Base-by-base conservation (phyloP, 2,329 filamentous ascomycete species). In the Ceratocystiopsis sp. region DNA sequence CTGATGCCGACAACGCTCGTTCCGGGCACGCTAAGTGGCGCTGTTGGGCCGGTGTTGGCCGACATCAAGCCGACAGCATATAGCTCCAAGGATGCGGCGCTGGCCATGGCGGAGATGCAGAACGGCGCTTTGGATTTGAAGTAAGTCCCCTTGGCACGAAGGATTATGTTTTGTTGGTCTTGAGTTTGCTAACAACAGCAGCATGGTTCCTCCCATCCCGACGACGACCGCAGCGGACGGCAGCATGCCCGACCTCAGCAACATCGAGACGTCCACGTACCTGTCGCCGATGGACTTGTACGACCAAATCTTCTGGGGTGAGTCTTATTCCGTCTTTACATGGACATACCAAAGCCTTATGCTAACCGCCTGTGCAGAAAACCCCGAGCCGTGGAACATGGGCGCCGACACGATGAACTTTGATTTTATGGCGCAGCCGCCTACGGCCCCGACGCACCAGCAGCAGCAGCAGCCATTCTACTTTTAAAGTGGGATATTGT, bases 261-360 rank as follows among this genome's bases (percentile, higher is more conserved):
- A 62, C 34, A 59, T 72, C 12, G 75, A 78, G 46, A 70, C 71
- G 15, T 63, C 68, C 3, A 62, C 72, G 33, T 71, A 74, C 50
- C 73, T 79, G 65, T 75, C 75, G 35, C 75, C 75, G 1, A 75
- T 80, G 73, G 75, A 80, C 47, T 59, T 80, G 1, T 80, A 78
- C 53, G 74, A 79, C 52, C 77, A 73, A 4, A 80, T 80, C 38
- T 79, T 78, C 61, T 78, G 73, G 67, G 75, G 74, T 29, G 25
- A 6, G 25, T 78, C 59, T 56, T 71, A 37, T 19, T n/a, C 12
- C 17, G 14, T 8, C n/a, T n/a, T 21, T 4, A 29, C 25, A 29
- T 29, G 25, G 19, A 29, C 7, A 7, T 8, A 8, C 7, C 25
- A 2, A 11, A 29, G 6, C 25, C 10, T 29, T 29, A 8, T 29